phyloP scores from a whole-genome alignment of 2,329 filamentous ascomycete species.

The Sporothrix globosa region DNA sequence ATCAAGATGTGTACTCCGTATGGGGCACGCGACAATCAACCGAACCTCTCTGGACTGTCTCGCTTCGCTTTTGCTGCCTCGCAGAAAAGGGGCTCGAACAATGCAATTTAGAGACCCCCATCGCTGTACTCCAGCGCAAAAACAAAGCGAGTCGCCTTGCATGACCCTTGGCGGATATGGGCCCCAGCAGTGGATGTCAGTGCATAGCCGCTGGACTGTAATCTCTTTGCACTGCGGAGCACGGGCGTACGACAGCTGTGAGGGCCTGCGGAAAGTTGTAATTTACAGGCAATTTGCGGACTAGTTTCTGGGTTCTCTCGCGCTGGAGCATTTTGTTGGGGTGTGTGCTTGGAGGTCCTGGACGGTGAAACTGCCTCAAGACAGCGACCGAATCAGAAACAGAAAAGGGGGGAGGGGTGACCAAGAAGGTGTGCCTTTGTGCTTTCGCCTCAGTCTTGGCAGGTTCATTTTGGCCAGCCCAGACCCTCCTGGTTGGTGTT shows the following conservation, averaged over 20 bases:
- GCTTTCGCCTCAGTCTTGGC: slow-evolving; percentile 6
- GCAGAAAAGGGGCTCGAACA: slow-evolving; percentile 20
- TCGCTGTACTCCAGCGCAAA: slow-evolving; percentile 15
- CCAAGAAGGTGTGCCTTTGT: not conserved
- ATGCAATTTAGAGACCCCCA: slow-evolving; percentile 23
- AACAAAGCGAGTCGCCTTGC: slow-evolving; percentile 11
- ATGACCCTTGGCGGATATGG: slow-evolving; percentile 2
- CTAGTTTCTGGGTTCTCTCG: not conserved
- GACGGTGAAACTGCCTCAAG: slow-evolving; percentile 23
- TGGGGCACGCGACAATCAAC: slow-evolving; percentile 5
- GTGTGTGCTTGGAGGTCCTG: slow-evolving; percentile 25
- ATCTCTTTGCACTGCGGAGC: slow-evolving; percentile 18
- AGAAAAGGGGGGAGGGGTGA: not conserved
- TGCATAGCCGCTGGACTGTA: slow-evolving; percentile 19
- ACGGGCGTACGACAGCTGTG: slow-evolving; percentile 14
- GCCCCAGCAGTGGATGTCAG: not conserved
- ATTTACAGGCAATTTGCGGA: slow-evolving; percentile 14
- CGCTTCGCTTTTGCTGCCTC: not conserved
- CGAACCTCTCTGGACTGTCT: not conserved
- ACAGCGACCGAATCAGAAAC: slow-evolving; percentile 29
- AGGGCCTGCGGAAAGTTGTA: not conserved
- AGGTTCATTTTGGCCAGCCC: not conserved
- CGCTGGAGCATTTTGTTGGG: slow-evolving; percentile 6
- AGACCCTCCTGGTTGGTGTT: not conserved
- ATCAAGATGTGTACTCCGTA: not conserved